Conservation (phyloP, 306 rosid genomes). For the Quercus bicolor region DNA sequence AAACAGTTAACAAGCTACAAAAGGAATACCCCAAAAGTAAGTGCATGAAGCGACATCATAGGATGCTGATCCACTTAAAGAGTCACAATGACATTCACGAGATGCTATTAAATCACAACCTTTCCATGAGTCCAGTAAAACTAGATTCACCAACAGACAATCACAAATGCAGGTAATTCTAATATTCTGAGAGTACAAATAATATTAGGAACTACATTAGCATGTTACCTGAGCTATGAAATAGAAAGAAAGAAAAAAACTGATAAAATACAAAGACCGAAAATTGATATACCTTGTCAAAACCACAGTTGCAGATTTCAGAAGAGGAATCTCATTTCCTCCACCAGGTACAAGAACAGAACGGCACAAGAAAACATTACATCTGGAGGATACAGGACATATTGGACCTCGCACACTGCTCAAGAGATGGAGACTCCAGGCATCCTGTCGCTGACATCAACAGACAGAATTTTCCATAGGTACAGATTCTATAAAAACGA, state of each 20-base stretch:
- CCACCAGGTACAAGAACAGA: slow-evolving; percentile 70
- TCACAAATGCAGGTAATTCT: not conserved
- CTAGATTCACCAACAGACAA: not conserved
- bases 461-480: slow-evolving; percentile 14
- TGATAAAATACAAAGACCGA: not conserved
- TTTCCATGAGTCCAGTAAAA: not conserved
- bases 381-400: slow-evolving; percentile 58
- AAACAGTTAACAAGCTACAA: slow-evolving; percentile 24
- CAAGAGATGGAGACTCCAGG: slow-evolving; percentile 56
- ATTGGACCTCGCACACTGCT: slow-evolving; percentile 47
- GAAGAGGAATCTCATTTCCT: slow-evolving; percentile 51
- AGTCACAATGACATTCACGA: slow-evolving; percentile 8
- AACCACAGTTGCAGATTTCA: slow-evolving; percentile 67
- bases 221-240: not conserved
- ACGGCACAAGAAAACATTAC: slow-evolving; percentile 63
- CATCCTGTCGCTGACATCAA: slow-evolving; percentile 56
- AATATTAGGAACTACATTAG: not conserved
- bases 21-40: slow-evolving; percentile 1
- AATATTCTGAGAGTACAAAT: not conserved
- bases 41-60: slow-evolving; percentile 8
- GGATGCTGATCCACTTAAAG: slow-evolving; percentile 5
- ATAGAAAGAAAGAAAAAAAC: not conserved
- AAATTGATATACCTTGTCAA: slow-evolving; percentile 49
- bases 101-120: slow-evolving; percentile 4
- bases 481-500: slow-evolving; percentile 20